Percentiles rank a stretch among this genome's conserved stretches.
Evolutionary conservation across 495 filamentous ascomycete genomes (phyloP).

Genomic region (Hypoxylon fragiforme): DNA sequence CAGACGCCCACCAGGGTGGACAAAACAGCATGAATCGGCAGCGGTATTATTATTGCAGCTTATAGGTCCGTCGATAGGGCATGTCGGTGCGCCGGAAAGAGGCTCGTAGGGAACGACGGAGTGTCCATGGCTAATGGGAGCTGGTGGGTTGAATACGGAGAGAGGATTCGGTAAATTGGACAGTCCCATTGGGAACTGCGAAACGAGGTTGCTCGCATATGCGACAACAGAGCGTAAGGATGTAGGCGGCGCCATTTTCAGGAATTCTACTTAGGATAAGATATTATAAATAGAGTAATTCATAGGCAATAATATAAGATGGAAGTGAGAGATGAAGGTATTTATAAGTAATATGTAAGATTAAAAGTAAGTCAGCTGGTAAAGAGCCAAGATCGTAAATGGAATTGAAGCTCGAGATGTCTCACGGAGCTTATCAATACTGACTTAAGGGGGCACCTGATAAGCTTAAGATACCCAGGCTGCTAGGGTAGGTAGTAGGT

Average conservation of each 20-base stretch:
- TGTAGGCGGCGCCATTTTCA: constrained; percentile 26
- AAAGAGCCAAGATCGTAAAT: too few relatives aligned
- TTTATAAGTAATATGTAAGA: constrained; percentile 2
- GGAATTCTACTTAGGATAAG: background rate
- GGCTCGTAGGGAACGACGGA: constrained; percentile 41
- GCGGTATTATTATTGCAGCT: constrained; percentile 53
- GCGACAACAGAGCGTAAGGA: constrained; percentile 30
- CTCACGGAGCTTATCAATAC: constrained; percentile 3
- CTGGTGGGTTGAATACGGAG: constrained; percentile 15
- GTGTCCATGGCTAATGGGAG: constrained; percentile 12
- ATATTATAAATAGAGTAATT: background rate
- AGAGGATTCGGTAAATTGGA: constrained; percentile 23
- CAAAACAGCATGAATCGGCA: constrained; percentile 78
- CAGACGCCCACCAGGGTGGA: constrained; percentile 75
- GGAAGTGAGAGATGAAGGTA: background rate
- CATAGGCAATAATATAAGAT: background rate
- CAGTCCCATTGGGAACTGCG: constrained; percentile 32
- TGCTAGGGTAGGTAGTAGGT: background rate
- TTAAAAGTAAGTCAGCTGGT: too few relatives aligned
- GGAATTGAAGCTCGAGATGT: constrained; percentile 1
- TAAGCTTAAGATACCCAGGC: background rate
- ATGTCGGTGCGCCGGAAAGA: constrained; percentile 42
- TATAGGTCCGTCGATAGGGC: constrained; percentile 51
- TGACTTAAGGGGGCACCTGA: constrained; percentile 1
- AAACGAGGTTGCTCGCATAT: constrained; percentile 34